These are phyloP conservation scores for Microcyclospora tardicrescens DNA, from an alignment of 2,329 filamentous ascomycete genomes.

Conservation along the genomic window DNA sequence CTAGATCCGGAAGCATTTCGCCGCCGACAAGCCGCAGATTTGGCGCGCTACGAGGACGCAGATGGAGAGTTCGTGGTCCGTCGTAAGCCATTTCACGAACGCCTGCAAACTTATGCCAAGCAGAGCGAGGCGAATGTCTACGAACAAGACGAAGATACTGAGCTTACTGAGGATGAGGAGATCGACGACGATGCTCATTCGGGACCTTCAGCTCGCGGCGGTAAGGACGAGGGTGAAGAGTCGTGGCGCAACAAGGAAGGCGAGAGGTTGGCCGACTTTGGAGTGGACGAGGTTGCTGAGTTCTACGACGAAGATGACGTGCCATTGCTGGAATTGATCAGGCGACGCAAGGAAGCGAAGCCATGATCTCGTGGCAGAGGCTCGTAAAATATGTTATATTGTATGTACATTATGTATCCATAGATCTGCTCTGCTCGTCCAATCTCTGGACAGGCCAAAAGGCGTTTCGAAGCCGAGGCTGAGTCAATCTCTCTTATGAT, in stretches of 20 bases:
- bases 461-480: no score
- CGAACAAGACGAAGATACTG: slow-evolving; percentile 9
- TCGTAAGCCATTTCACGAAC: slow-evolving; percentile 30
- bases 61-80: slow-evolving; percentile 23
- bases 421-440: no score
- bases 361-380: not conserved
- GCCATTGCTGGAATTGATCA: slow-evolving; percentile 55
- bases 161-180: slow-evolving; percentile 33
- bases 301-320: slow-evolving; percentile 56
- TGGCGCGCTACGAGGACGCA: slow-evolving; percentile 25
- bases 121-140: slow-evolving; percentile 4
- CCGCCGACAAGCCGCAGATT: slow-evolving; percentile 40
- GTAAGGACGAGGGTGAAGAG: slow-evolving; percentile 29
- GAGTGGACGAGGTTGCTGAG: slow-evolving; percentile 65
- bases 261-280: slow-evolving; percentile 61
- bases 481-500: no score
- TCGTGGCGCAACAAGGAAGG: slow-evolving; percentile 66
- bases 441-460: no score
- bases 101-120: slow-evolving; percentile 19
- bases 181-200: slow-evolving; percentile 16
- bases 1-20: slow-evolving; percentile 41
- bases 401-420: no score
- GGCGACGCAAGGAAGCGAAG: slow-evolving; percentile 33
- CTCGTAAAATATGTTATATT: no score
- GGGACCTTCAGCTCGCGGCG: slow-evolving; percentile 6